Evolutionary conservation across 1,284 basidiomycete species (phyloP), one percentile per base, ranked within the genome.

Genomic region (Sporisorium exsertum): DNA sequence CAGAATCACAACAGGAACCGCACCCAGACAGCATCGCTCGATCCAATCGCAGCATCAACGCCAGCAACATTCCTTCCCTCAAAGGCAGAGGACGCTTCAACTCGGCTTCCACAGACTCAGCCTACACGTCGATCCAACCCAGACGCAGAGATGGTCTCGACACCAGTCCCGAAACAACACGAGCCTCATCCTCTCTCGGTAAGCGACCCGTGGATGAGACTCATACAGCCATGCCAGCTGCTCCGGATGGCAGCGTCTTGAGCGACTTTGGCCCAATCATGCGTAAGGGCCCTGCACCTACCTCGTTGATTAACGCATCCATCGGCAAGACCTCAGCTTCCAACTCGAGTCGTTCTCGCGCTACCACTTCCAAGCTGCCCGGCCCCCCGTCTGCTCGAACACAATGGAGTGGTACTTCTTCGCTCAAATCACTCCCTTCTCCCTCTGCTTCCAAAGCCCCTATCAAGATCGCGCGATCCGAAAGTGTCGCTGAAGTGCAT

Each of bases 381-480:
- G 72, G 72, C 6, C 72, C 72, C 3, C 72, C 72, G 0, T 71
- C 72, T 7, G 50, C 68, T 16, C 64, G 72, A 29, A 10, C 60
- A 26, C 67, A 64, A 20, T 67, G 72, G 68, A 40, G 20, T 0
- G 42, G 26, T 1, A 32, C 58, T 22, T 45, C 58, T 7, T 32
- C 54, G 10, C 18, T 47, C n/a, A 66, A 64, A 40, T 15, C 55
- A 1, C 3, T 40, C 1, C 50, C 72, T 24, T 67, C 67, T 33
- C 60, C 72, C 5, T 57, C 64, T 32, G 24, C 43, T 5, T 40
- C 42, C 20, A 76, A 71, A 13, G 66, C 46, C 3, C 60, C 66
- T 9, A 43, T 33, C n/a, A 76, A 76, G 59, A 52, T 76, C 32
- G 64, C 64, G 5, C 29, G 72, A 26, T 60, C 64, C 32, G 61